Evolutionary conservation across 192 early-diverging fungal genomes (phyloP).

Genomic region (Radiomyces spectabilis): DNA sequence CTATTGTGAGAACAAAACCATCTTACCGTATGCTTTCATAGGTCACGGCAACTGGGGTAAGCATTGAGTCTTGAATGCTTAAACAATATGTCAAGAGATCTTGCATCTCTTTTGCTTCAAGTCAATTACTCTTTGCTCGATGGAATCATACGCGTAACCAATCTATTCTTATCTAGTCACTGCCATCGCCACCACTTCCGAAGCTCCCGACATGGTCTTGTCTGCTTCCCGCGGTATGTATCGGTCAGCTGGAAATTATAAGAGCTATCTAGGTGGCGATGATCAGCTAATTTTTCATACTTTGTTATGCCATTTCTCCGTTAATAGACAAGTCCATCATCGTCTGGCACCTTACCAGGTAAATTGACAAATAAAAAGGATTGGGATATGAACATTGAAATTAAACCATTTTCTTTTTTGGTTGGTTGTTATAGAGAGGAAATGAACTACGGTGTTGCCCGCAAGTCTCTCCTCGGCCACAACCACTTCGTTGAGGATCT

Average conservation of each 20-base stretch:
- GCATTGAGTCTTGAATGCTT: too few relatives aligned
- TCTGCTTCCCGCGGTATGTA: slow-evolving; percentile 90
- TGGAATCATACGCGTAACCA: background rate
- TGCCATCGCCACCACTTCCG: slow-evolving; percentile 93
- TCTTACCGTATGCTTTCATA: background rate
- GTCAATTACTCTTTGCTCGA: too few relatives aligned
- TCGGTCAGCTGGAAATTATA: background rate
- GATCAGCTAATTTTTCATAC: too few relatives aligned
- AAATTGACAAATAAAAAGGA: background rate
- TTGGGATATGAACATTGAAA: background rate
- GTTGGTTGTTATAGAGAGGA: slow-evolving; percentile 54
- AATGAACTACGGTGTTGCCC: slow-evolving; percentile 84
- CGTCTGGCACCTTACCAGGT: slow-evolving; percentile 86
- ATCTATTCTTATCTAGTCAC: slow-evolving; percentile 54
- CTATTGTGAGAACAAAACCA: background rate
- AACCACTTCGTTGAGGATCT: slow-evolving; percentile 99
- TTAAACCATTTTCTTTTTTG: background rate
- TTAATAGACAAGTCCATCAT: slow-evolving; percentile 92
- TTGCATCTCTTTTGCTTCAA: background rate
- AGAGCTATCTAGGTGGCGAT: too few relatives aligned
- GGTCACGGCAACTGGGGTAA: slow-evolving; percentile 35
- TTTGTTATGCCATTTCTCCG: background rate
- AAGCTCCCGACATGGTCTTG: slow-evolving; percentile 94
- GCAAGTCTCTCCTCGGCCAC: slow-evolving; percentile 91
- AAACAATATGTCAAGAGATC: background rate